These are phyloP conservation scores for Coemansia sp. DNA, from an alignment of 192 early-diverging fungal genomes.

Conservation along the genomic window DNA sequence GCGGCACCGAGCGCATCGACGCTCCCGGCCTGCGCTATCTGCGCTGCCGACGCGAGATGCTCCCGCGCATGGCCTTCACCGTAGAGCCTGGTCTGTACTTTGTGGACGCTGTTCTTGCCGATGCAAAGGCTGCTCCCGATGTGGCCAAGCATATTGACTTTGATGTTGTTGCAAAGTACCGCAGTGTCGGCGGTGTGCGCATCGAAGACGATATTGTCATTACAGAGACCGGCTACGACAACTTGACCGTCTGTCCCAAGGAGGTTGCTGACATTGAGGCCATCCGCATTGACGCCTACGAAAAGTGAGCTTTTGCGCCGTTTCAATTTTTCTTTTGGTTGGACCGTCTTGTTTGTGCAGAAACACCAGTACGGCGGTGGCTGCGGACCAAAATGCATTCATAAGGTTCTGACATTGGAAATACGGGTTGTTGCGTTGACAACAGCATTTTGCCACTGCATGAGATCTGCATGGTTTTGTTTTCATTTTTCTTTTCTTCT, in stretches of 20 bases:
- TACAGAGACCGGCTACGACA: conserved; percentile 71
- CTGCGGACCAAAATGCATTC: too few relatives aligned
- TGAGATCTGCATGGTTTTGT: too few relatives aligned
- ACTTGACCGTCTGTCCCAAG: conserved; percentile 83
- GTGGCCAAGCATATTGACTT: conserved; percentile 66
- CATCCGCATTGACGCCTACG: conserved; percentile 27
- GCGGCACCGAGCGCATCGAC: conserved; percentile 67
- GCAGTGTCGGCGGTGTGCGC: conserved; percentile 85
- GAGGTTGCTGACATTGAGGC: conserved; percentile 72
- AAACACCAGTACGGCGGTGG: too few relatives aligned
- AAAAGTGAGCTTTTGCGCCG: not conserved
- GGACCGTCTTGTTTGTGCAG: not conserved
- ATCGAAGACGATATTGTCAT: conserved; percentile 91
- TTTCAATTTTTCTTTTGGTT: not conserved
- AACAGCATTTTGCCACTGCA: too few relatives aligned
- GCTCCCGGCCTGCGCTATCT: conserved; percentile 72
- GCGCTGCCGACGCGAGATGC: conserved; percentile 72
- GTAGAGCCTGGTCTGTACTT: conserved; percentile 96
- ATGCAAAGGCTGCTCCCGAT: conserved; percentile 59
- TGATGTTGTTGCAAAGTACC: conserved; percentile 66
- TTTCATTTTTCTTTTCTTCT: too few relatives aligned
- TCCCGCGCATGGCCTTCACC: conserved; percentile 83
- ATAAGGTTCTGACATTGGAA: too few relatives aligned
- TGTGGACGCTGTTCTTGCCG: conserved; percentile 74
- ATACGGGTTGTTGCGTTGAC: too few relatives aligned